Percentiles rank a stretch among this genome's conserved stretches.
Conservation (phyloP, 208 protist species). For the Crithidia acanthocephali region DNA sequence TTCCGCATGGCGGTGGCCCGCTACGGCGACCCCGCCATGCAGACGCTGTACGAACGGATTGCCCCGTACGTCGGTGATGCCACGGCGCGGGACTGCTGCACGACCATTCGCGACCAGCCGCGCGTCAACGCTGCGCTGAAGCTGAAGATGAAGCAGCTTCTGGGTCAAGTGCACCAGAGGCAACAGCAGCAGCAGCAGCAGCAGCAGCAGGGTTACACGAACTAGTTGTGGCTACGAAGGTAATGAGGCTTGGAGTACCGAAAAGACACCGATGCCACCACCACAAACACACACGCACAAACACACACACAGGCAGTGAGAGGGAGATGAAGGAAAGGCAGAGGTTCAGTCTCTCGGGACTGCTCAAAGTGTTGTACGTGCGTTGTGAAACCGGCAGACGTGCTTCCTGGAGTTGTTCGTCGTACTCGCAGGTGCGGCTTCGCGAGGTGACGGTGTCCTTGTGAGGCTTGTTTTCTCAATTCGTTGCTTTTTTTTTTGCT, state of each 20-base stretch:
- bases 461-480: too few relatives aligned
- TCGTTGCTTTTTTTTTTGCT: too few relatives aligned
- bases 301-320: neutral
- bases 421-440: too few relatives aligned
- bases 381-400: too few relatives aligned
- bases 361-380: too few relatives aligned
- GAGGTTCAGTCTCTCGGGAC: too few relatives aligned
- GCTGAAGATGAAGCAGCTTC: conserved; percentile 53
- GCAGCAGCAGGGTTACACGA: too few relatives aligned
- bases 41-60: conserved; percentile 57
- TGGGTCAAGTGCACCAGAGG: conserved; percentile 31
- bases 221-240: too few relatives aligned
- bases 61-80: conserved; percentile 39
- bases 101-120: conserved; percentile 49
- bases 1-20: conserved; percentile 33
- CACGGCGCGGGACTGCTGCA: conserved; percentile 54
- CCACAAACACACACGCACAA: neutral
- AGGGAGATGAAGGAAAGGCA: neutral
- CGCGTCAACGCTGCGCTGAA: conserved; percentile 64
- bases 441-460: too few relatives aligned
- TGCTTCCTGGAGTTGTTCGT: too few relatives aligned
- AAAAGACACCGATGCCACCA: neutral
- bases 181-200: conserved; percentile 10
- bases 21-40: conserved; percentile 45
- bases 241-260: neutral